Evolutionary conservation across 2,329 filamentous ascomycete species (phyloP).

Genomic region (Alternaria panax): DNA sequence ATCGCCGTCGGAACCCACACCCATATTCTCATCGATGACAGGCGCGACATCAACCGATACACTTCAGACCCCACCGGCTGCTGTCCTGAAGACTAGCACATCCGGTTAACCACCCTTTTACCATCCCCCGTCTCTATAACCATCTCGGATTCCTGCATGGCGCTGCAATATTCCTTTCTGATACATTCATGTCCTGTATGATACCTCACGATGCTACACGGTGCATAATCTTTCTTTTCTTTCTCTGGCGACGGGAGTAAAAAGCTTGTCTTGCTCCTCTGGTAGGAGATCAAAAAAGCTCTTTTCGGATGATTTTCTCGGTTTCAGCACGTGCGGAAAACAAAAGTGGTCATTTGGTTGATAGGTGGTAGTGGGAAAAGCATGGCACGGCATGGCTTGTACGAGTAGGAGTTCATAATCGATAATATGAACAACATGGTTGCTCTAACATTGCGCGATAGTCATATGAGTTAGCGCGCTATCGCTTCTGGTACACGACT

Average conservation of each 20-base stretch:
- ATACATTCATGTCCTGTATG: conserved; percentile 1
- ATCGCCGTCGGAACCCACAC: background rate
- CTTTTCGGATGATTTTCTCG: background rate
- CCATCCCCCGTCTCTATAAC: background rate
- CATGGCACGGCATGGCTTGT: background rate
- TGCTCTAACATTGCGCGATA: background rate
- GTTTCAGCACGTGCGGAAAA: too few relatives aligned
- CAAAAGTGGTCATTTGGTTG: background rate
- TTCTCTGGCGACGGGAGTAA: background rate
- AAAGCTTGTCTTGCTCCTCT: background rate
- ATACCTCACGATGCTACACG: background rate
- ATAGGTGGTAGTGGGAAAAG: background rate
- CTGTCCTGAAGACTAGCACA: conserved; percentile 2
- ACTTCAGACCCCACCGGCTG: background rate
- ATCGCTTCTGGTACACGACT: accelerated
- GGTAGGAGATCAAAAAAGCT: background rate
- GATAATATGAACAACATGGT: background rate
- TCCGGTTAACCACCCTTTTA: background rate
- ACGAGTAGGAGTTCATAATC: background rate
- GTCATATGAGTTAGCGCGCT: background rate
- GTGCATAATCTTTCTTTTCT: background rate
- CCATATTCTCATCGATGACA: background rate
- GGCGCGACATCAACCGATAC: background rate
- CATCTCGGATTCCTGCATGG: background rate
- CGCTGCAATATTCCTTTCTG: background rate